A percentile compares a stretch with the other conserved stretches of the same genome.
phyloP scores from a whole-genome alignment of 2,329 filamentous ascomycete species.

The Parascedosporium putredinis region DNA sequence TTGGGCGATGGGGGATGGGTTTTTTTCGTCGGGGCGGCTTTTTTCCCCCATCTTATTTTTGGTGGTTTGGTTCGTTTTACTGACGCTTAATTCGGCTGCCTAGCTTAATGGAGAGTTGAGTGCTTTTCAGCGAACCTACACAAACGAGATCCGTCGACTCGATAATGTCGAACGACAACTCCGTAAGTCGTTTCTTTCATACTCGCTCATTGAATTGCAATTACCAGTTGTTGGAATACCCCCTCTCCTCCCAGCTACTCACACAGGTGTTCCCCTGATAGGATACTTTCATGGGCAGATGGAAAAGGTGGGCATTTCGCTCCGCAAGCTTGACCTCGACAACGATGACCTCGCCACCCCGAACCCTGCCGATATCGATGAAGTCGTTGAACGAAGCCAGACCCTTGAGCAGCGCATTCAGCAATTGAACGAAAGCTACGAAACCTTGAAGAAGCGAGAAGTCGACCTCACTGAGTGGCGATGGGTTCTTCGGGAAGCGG shows the following conservation, averaged over 20 bases:
- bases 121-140: conserved; percentile 95
- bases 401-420: conserved; percentile 83
- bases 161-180: conserved; percentile 98
- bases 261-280: conserved; percentile 21
- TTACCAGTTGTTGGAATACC: neutral
- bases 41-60: too few species aligned
- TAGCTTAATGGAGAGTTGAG: conserved; percentile 88
- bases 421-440: conserved; percentile 94
- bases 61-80: neutral
- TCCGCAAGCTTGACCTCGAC: conserved; percentile 87
- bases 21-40: too few species aligned
- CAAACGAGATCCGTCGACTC: conserved; percentile 90
- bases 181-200: conserved; percentile 53
- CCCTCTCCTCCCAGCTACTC: neutral
- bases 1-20: too few species aligned
- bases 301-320: conserved; percentile 79
- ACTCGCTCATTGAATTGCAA: too few species aligned
- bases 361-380: conserved; percentile 89
- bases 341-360: conserved; percentile 76
- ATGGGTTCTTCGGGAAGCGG: conserved; percentile 92
- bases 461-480: conserved; percentile 97
- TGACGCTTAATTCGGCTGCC: conserved; percentile 13
- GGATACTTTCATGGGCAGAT: conserved; percentile 94
- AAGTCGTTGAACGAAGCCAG: conserved; percentile 85
- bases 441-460: conserved; percentile 95